A percentile compares a stretch with the other conserved stretches of the same genome.
Evolutionary conservation across 2,329 filamentous ascomycete genomes (phyloP).

Genomic region (Microdochium trichocladiopsis): DNA sequence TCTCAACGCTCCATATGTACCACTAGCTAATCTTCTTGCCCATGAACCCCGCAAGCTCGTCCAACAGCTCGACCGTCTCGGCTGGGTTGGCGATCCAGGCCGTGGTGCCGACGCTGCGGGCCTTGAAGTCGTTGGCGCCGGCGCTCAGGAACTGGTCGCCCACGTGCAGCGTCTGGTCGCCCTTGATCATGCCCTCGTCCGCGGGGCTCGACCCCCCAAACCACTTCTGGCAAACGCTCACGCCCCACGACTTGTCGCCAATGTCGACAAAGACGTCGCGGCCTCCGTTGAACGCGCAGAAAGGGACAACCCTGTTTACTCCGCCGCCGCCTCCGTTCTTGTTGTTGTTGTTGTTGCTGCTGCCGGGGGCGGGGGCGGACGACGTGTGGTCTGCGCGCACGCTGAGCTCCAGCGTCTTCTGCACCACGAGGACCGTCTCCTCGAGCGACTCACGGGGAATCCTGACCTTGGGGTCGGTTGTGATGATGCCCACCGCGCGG

Average conservation of each 20-base stretch:
- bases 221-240: conserved; percentile 84
- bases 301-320: conserved; percentile 51
- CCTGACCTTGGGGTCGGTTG: conserved; percentile 52
- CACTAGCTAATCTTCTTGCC: conserved; percentile 33
- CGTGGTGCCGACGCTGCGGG: conserved; percentile 83
- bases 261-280: conserved; percentile 98
- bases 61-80: conserved; percentile 84
- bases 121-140: conserved; percentile 96
- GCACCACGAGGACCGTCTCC: conserved; percentile 90
- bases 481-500: conserved; percentile 73
- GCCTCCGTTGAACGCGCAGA: conserved; percentile 97
- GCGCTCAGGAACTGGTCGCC: conserved; percentile 96
- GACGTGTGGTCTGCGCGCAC: conserved; percentile 46
- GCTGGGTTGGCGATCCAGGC: conserved; percentile 92
- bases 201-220: conserved; percentile 53
- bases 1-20: too few relatives aligned
- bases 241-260: conserved; percentile 95
- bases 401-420: conserved; percentile 84
- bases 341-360: conserved; percentile 14
- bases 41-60: conserved; percentile 65
- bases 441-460: conserved; percentile 87
- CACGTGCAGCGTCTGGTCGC: conserved; percentile 81
- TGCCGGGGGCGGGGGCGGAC: conserved; percentile 23
- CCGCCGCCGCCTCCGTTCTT: conserved; percentile 2
- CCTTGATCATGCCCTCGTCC: conserved; percentile 42